These are phyloP conservation scores for Kwoniella sp. DNA, from an alignment of 768 basidiomycete species.

Conservation along the genomic window DNA sequence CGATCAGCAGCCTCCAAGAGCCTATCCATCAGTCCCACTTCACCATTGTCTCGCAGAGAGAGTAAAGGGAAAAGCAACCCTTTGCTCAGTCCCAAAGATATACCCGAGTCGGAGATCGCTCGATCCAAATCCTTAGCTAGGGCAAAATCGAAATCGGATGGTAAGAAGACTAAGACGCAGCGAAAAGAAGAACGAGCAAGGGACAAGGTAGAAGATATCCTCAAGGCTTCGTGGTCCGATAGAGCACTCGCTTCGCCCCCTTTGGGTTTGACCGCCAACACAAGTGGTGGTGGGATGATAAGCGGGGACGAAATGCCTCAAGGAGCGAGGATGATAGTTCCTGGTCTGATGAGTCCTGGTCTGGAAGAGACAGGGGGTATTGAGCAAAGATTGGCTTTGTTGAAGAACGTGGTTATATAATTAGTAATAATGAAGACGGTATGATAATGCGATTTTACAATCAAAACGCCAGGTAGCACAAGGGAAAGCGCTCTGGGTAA, in stretches of 20 bases:
- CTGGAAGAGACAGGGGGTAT: conserved; percentile 34
- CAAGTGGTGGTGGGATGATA: neutral
- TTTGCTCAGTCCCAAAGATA: neutral
- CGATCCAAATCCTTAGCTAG: neutral
- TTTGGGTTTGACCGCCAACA: neutral
- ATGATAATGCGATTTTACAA: too few species aligned
- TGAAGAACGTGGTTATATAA: conserved; percentile 22
- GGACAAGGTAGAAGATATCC: conserved; percentile 35
- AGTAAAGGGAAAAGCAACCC: neutral
- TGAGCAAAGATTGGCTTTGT: conserved; percentile 36
- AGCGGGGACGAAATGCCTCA: neutral
- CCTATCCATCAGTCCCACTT: conserved; percentile 1
- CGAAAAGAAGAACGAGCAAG: conserved; percentile 20
- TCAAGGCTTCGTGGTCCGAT: conserved; percentile 38
- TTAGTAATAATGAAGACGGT: neutral
- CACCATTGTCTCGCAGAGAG: neutral
- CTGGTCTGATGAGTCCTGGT: conserved; percentile 26
- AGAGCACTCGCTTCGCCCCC: conserved; percentile 28
- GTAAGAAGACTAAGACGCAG: conserved; percentile 13
- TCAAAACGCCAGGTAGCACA: too few species aligned
- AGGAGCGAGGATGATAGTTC: conserved; percentile 1
- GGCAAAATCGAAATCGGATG: neutral
- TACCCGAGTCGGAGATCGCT: neutral
- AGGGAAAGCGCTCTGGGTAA: too few species aligned
- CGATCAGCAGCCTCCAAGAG: conserved; percentile 21